Percentiles rank a stretch among this genome's conserved stretches.
These are phyloP conservation scores for Xylaria bambusicola DNA, from an alignment of 495 filamentous ascomycete genomes.

Conservation along the genomic window DNA sequence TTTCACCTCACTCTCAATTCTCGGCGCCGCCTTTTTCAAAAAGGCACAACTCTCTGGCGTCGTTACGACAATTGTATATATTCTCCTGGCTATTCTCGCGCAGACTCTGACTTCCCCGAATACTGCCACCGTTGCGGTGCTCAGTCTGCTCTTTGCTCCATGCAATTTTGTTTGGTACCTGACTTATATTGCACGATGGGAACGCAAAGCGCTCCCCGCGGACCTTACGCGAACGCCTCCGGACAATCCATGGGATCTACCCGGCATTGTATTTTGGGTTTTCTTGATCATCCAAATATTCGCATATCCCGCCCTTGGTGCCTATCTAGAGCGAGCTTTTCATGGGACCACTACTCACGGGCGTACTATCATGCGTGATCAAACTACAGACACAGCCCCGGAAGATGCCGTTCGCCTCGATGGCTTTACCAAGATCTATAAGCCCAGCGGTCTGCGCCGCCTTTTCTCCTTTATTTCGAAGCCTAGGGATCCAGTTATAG, in stretches of 20 bases:
- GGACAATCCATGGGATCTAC: conserved; percentile 59
- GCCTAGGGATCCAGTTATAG: conserved; percentile 63
- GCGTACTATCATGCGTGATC: conserved; percentile 51
- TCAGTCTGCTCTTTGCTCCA: conserved; percentile 72
- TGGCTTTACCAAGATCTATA: conserved; percentile 73
- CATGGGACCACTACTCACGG: conserved; percentile 72
- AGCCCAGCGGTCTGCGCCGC: conserved; percentile 61
- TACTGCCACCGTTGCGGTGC: conserved; percentile 59
- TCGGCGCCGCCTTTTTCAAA: conserved; percentile 73
- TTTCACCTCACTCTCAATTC: conserved; percentile 67
- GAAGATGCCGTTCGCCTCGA: conserved; percentile 63
- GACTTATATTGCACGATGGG: conserved; percentile 67
- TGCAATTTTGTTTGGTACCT: conserved; percentile 78
- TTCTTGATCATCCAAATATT: conserved; percentile 74
- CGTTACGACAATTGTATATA: conserved; percentile 60
- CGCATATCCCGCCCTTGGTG: conserved; percentile 69
- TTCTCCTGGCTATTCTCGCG: conserved; percentile 68
- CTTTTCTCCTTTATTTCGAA: conserved; percentile 57
- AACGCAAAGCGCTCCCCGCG: conserved; percentile 54
- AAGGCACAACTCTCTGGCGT: conserved; percentile 78
- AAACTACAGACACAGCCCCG: conserved; percentile 34
- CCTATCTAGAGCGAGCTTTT: conserved; percentile 68
- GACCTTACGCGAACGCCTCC: conserved; percentile 61
- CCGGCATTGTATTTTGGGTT: conserved; percentile 67
- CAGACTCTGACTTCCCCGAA: conserved; percentile 61